Base-by-base conservation (phyloP, 495 filamentous ascomycete genomes). In the Amorphotheca resinae region DNA sequence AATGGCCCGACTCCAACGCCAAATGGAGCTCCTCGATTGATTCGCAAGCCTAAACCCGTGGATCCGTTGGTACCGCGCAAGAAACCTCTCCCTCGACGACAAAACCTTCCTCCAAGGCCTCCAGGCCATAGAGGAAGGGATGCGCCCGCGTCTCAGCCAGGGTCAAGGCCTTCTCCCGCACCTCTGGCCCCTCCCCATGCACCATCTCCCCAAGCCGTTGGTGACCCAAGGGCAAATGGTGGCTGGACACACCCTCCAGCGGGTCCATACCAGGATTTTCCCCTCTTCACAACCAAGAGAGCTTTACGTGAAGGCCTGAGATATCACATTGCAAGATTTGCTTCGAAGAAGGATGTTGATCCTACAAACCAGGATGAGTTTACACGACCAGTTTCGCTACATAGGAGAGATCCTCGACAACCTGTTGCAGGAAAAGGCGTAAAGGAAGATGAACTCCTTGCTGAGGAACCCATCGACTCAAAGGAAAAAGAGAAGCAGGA, bases 351-450 rank as follows among this genome's bases (percentile, higher is more conserved):
- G 47, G 51, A 58, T 14, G 65, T 93, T 22, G 82, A 94, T 57
- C 80, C 82, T 31, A 70, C 71, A 18, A 72, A 95, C 55, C 74
- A 84, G 49, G 67, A 78, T 1, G 76, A 93, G 41, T 98, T 96
- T 53, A 81, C 82, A 8, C 74, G 86, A 32, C 91, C 91, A 0
- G 82, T 98, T 14, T 73, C 84, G 14, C 63, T 96, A 33, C 87
- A 95, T 59, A 80, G 91, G 26, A 80, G 89, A 7, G 87, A 94
- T 57, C 87, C 89, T n/a, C 72, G 82, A 36, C 71, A 81, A 41
- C 74, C 78, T 32, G 69, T 76, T 4, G 66, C 69, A 11, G 64
- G 71, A 8, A 67, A 65, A 22, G 64, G 64, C 21, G 61, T 60
- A 9, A 67, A 77, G 45, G 70, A 71, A 47, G 73, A 79, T 40